Conservation (phyloP, 768 basidiomycete genomes). For the Russula foetens region DNA sequence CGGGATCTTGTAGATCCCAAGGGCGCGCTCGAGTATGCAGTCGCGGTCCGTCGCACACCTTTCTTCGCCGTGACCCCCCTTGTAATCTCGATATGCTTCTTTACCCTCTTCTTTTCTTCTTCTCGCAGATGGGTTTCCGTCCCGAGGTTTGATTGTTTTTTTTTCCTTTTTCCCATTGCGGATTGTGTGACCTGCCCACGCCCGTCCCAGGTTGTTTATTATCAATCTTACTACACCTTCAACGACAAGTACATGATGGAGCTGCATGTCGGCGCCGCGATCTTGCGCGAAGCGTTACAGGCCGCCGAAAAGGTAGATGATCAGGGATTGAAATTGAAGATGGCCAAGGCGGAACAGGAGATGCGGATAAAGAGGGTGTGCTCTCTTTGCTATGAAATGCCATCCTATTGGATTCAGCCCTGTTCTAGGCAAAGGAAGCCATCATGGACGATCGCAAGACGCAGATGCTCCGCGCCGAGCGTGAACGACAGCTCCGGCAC, state of each 20-base stretch:
- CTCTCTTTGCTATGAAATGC: not conserved
- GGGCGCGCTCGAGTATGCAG: conserved; percentile 73
- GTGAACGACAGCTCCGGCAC: conserved; percentile 36
- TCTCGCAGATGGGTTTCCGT: conserved; percentile 38
- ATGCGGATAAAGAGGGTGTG: conserved; percentile 49
- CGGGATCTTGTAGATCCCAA: conserved; percentile 56
- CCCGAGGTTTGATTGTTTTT: conserved; percentile 44
- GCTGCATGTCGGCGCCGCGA: conserved; percentile 52
- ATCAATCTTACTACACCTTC: conserved; percentile 69
- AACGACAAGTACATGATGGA: conserved; percentile 43
- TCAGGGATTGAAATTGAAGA: conserved; percentile 38
- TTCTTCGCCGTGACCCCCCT: conserved; percentile 27
- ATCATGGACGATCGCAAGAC: conserved; percentile 71
- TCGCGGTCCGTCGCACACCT: conserved; percentile 52
- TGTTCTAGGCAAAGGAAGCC: conserved; percentile 58
- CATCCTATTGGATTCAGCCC: not conserved
- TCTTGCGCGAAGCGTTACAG: conserved; percentile 55
- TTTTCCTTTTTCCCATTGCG: no score
- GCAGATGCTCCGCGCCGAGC: conserved; percentile 45
- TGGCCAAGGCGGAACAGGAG: conserved; percentile 51
- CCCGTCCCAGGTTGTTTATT: conserved; percentile 48
- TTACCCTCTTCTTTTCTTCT: not conserved
- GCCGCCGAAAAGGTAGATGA: conserved; percentile 44
- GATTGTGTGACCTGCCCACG: not conserved
- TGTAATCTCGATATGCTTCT: not conserved